A percentile compares a stretch with the other conserved stretches of the same genome.
phyloP scores from a whole-genome alignment of 2,329 filamentous ascomycete genomes.

The Colletotrichum tanaceti region DNA sequence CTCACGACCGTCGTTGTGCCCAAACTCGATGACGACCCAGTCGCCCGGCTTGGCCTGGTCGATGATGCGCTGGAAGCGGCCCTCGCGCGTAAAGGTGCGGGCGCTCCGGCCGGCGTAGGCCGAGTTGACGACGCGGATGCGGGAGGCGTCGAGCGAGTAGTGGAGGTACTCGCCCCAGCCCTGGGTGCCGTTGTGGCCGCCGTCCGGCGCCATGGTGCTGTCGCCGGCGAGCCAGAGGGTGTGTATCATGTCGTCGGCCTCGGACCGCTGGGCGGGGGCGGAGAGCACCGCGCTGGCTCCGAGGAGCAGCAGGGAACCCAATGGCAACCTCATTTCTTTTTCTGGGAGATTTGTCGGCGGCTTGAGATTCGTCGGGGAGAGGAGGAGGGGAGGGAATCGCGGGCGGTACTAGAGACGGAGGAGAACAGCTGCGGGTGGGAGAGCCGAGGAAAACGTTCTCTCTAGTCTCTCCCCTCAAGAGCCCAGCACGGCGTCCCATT shows the following conservation, averaged over 20 bases:
- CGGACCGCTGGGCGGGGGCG: constrained; percentile 13
- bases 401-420: too few species aligned
- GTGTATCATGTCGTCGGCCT: constrained; percentile 8
- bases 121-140: constrained; percentile 64
- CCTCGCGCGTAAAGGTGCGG: constrained; percentile 74
- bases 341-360: neutral
- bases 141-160: constrained; percentile 53
- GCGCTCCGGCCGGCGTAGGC: constrained; percentile 76
- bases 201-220: constrained; percentile 66
- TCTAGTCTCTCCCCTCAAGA: too few species aligned
- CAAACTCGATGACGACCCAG: constrained; percentile 77
- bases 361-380: neutral
- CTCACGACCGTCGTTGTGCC: constrained; percentile 74
- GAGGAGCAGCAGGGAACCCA: constrained; percentile 10
- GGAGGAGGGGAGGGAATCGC: too few species aligned
- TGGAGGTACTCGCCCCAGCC: constrained; percentile 74
- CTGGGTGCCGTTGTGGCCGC: constrained; percentile 56
- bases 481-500: neutral
- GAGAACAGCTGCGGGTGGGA: neutral
- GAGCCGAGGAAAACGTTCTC: neutral
- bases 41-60: constrained; percentile 66
- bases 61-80: constrained; percentile 69
- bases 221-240: constrained; percentile 70
- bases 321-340: constrained; percentile 22
- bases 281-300: constrained; percentile 6